phyloP scores from a whole-genome alignment of 768 basidiomycete genomes.

The Fibroporia radiculosa region DNA sequence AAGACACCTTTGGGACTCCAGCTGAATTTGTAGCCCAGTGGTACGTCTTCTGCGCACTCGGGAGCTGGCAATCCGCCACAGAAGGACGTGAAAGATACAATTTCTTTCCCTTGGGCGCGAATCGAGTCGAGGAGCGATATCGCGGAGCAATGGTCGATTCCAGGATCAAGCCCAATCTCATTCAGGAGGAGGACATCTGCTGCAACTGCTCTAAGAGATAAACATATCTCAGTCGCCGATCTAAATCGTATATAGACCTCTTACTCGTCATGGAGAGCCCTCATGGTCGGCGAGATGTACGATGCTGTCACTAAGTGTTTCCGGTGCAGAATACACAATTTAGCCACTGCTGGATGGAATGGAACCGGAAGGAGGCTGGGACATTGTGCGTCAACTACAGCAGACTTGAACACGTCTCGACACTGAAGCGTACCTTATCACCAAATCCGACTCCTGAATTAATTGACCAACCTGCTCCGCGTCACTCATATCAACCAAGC shows the following conservation, averaged over 20 bases:
- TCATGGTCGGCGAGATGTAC: constrained; percentile 79
- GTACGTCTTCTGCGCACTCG: constrained; percentile 47
- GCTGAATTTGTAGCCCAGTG: constrained; percentile 87
- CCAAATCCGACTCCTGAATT: constrained; percentile 62
- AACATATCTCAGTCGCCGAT: neutral
- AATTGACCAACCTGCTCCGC: constrained; percentile 37
- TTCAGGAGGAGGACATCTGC: constrained; percentile 72
- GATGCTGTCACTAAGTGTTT: constrained; percentile 89
- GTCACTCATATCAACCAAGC: constrained; percentile 55
- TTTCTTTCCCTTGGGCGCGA: constrained; percentile 40
- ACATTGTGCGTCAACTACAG: neutral
- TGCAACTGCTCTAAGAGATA: constrained; percentile 40
- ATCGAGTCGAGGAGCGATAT: constrained; percentile 56
- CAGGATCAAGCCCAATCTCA: constrained; percentile 87
- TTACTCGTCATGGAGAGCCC: constrained; percentile 50
- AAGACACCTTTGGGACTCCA: constrained; percentile 90
- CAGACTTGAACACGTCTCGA: neutral
- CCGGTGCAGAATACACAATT: constrained; percentile 56
- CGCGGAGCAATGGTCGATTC: constrained; percentile 85
- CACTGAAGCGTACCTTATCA: constrained; percentile 69
- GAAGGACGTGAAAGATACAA: constrained; percentile 78
- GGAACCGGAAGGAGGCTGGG: constrained; percentile 71
- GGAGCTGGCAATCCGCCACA: constrained; percentile 90
- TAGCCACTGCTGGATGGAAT: constrained; percentile 65
- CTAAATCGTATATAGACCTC: constrained; percentile 14